Conservation (phyloP, 1,139 yeast genomes). For the Scheffersomyces segobiensis region DNA sequence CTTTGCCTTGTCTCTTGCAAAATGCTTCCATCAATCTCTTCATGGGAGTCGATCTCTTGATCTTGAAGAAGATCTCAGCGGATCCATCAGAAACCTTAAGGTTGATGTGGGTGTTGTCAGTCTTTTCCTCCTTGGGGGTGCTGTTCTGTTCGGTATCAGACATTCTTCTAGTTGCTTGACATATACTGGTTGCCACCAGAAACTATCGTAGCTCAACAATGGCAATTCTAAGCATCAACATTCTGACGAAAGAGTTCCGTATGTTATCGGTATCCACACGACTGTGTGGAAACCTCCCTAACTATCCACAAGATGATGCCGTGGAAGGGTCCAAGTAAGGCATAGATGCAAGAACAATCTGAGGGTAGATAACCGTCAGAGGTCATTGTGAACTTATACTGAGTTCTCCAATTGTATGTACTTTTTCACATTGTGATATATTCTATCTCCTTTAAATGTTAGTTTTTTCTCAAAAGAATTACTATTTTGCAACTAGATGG, state of each 20-base stretch:
- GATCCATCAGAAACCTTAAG: conserved; percentile 91
- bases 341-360: neutral
- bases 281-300: neutral
- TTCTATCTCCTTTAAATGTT: too few species aligned
- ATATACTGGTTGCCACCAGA: neutral
- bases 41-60: conserved; percentile 89
- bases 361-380: too few species aligned
- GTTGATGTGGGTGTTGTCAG: conserved; percentile 77
- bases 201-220: neutral
- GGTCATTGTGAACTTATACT: too few species aligned
- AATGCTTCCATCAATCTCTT: conserved; percentile 96
- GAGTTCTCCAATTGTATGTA: neutral
- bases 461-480: neutral
- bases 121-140: conserved; percentile 58
- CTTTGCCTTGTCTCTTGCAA: conserved; percentile 96
- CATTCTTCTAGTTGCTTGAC: conserved; percentile 15
- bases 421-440: neutral
- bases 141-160: conserved; percentile 32
- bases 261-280: neutral
- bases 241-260: neutral
- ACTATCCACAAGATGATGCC: neutral
- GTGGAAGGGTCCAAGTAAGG: neutral
- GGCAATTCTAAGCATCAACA: neutral
- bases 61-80: conserved; percentile 93
- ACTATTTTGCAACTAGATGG: neutral